phyloP scores from a whole-genome alignment of 2,329 filamentous ascomycete species.

The Aspergillus transmontanensis region DNA sequence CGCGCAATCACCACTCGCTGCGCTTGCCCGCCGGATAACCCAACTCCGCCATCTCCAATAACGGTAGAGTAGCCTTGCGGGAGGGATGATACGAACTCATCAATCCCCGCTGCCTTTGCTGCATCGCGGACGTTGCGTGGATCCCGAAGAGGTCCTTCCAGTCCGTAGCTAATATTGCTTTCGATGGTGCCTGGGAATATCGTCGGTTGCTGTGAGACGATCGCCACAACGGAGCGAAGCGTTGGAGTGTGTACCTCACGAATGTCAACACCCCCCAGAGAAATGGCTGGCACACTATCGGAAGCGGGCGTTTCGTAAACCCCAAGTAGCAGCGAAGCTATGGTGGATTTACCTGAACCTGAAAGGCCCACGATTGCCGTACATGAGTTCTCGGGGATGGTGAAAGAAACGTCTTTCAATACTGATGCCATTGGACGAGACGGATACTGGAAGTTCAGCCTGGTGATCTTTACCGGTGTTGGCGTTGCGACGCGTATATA shows the following conservation, averaged over 20 bases:
- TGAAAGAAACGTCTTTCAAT: constrained; percentile 67
- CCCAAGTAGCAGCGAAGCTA: constrained; percentile 72
- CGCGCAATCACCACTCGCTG: constrained; percentile 81
- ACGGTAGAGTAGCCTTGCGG: constrained; percentile 71
- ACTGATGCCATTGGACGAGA: constrained; percentile 56
- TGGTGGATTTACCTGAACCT: constrained; percentile 88
- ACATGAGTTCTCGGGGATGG: constrained; percentile 64
- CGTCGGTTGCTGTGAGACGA: constrained; percentile 65
- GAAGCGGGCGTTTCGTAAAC: constrained; percentile 58
- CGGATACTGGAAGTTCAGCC: constrained; percentile 74
- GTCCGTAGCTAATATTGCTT: constrained; percentile 72
- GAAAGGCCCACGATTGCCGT: constrained; percentile 81
- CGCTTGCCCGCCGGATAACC: constrained; percentile 77
- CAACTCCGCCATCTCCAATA: constrained; percentile 74
- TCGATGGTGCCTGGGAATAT: constrained; percentile 54
- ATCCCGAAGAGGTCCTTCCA: constrained; percentile 57
- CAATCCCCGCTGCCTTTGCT: constrained; percentile 61
- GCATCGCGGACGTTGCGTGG: constrained; percentile 56
- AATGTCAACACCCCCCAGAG: constrained; percentile 56
- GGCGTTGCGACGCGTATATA: constrained; percentile 43
- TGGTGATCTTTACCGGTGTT: constrained; percentile 60
- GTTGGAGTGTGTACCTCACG: constrained; percentile 59
- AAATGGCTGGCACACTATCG: constrained; percentile 50
- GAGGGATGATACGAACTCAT: constrained; percentile 75
- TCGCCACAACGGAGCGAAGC: constrained; percentile 64